Conservation (phyloP, 2,329 filamentous ascomycete genomes). For the Fusarium sp. region DNA sequence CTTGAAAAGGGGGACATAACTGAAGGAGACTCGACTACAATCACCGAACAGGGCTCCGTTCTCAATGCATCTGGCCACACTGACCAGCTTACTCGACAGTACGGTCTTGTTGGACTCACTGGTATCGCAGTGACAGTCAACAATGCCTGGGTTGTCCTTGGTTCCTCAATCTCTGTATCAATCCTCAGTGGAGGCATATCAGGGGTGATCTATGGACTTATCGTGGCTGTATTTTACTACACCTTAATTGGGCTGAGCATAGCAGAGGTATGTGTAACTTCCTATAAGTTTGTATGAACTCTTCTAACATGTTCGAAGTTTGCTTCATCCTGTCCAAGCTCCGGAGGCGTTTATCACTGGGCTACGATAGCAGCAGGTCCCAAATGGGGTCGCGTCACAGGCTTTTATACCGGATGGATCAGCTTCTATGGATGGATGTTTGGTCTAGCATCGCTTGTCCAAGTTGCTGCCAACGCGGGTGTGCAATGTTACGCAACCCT, state of each 20-base stretch:
- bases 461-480: conserved; percentile 38
- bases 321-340: conserved; percentile 40
- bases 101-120: conserved; percentile 39
- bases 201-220: conserved; percentile 40
- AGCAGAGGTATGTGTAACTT: conserved; percentile 26
- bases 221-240: conserved; percentile 40
- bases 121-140: conserved; percentile 44
- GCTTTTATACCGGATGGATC: conserved; percentile 44
- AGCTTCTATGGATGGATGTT: conserved; percentile 47
- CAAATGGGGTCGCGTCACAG: conserved; percentile 37
- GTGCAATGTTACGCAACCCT: conserved; percentile 43
- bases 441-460: conserved; percentile 40
- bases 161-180: conserved; percentile 42
- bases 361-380: conserved; percentile 39
- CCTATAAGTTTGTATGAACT: rapidly evolving
- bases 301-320: conserved; percentile 10
- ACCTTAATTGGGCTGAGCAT: conserved; percentile 39
- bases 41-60: conserved; percentile 13
- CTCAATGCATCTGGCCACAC: conserved; percentile 37
- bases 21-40: conserved; percentile 15
- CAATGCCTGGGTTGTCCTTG: conserved; percentile 43
- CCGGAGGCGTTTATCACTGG: conserved; percentile 43
- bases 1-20: conserved; percentile 13
- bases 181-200: conserved; percentile 37
- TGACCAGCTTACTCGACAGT: conserved; percentile 40